Conservation (phyloP, 2,329 filamentous ascomycete species). For the Curvularia lunata region DNA sequence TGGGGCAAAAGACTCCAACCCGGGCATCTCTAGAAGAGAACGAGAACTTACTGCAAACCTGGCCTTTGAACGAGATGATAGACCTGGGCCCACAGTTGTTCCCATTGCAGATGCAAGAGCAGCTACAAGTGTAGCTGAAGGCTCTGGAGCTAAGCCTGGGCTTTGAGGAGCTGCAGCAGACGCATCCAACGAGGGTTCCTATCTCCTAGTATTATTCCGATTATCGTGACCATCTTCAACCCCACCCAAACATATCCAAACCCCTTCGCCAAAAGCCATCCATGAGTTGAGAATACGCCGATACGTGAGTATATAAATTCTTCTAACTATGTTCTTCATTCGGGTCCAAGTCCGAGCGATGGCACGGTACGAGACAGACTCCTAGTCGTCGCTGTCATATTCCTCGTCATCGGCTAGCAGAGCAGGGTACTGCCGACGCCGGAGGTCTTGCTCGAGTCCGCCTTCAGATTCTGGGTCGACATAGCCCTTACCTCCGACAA, state of each 20-base stretch:
- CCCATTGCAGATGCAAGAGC: not conserved
- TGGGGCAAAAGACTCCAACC: not conserved
- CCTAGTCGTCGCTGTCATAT: constrained; percentile 60
- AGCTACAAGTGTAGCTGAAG: not conserved
- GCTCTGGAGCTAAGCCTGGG: not conserved
- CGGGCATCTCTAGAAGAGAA: not conserved
- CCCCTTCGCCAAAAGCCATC: not conserved
- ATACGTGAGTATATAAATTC: not conserved
- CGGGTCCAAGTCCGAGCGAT: not conserved
- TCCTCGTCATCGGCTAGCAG: constrained; percentile 75
- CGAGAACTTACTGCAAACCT: not conserved
- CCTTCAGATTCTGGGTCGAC: constrained; percentile 86
- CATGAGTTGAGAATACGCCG: not conserved
- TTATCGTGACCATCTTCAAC: not conserved
- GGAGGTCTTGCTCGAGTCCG: constrained; percentile 87
- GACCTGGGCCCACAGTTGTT: not conserved
- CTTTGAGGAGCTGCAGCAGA: not conserved
- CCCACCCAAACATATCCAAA: not conserved
- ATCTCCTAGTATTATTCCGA: not conserved
- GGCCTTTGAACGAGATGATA: not conserved
- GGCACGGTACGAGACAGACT: constrained; percentile 3
- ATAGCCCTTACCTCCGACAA: constrained; percentile 84
- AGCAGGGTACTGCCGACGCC: constrained; percentile 77
- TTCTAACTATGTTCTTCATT: not conserved
- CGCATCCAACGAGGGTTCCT: not conserved